Percentiles rank a stretch among this genome's conserved stretches.
Evolutionary conservation across 331 rosid species (phyloP).

Genomic region (Quercus phellos): DNA sequence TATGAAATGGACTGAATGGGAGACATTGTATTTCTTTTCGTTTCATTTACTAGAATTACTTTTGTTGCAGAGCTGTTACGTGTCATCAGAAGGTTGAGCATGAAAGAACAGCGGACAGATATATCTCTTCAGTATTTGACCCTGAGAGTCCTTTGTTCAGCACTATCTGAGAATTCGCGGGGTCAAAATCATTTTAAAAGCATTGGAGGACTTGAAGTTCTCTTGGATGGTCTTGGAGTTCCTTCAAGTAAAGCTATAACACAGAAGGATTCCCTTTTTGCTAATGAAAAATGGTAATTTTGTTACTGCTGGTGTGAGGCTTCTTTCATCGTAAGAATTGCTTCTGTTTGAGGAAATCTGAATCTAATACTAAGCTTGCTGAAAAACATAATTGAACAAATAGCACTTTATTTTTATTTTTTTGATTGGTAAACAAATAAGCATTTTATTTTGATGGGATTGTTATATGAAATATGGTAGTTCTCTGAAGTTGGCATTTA

Average conservation of each 20-base stretch:
- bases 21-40: background rate
- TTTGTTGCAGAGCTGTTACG: slow-evolving; percentile 79
- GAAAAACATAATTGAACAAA: background rate
- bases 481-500: slow-evolving; percentile 2
- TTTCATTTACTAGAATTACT: slow-evolving; percentile 30
- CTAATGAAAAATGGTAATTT: slow-evolving; percentile 60
- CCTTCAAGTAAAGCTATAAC: slow-evolving; percentile 60
- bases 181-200: slow-evolving; percentile 95
- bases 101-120: slow-evolving; percentile 80
- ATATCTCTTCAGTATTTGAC: slow-evolving; percentile 69
- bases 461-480: slow-evolving; percentile 3
- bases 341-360: background rate
- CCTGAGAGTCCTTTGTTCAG: slow-evolving; percentile 67
- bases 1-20: background rate
- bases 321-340: slow-evolving; percentile 7
- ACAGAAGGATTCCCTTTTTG: slow-evolving; percentile 32
- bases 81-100: slow-evolving; percentile 72
- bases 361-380: background rate
- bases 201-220: slow-evolving; percentile 97
- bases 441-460: background rate
- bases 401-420: background rate
- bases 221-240: slow-evolving; percentile 94
- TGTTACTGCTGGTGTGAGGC: background rate
- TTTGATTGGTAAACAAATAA: background rate
- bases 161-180: slow-evolving; percentile 78